phyloP scores from a whole-genome alignment of 495 filamentous ascomycete species.

The Gamarada debralockiae region DNA sequence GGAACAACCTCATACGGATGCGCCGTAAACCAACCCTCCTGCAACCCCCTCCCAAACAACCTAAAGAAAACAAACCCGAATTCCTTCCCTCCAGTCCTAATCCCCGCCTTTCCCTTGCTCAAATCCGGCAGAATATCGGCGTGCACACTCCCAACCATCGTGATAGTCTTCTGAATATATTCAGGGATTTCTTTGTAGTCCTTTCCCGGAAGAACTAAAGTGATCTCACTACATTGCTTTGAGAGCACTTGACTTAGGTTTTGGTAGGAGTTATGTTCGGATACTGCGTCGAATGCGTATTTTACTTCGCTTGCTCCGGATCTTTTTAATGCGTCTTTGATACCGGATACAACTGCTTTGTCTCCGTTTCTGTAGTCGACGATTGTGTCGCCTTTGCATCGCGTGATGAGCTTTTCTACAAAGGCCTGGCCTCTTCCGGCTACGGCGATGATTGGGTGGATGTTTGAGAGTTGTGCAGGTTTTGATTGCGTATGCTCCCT shows the following conservation, averaged over 20 bases:
- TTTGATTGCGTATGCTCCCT: slow-evolving; percentile 57
- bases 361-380: slow-evolving; percentile 68
- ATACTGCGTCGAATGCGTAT: slow-evolving; percentile 59
- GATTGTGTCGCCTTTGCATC: slow-evolving; percentile 61
- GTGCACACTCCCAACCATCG: slow-evolving; percentile 50
- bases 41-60: slow-evolving; percentile 1
- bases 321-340: slow-evolving; percentile 43
- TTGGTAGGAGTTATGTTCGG: slow-evolving; percentile 42
- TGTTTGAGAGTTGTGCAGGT: slow-evolving; percentile 59
- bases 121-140: slow-evolving; percentile 20
- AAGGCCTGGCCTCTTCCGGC: slow-evolving; percentile 56
- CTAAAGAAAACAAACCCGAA: slow-evolving; percentile 49
- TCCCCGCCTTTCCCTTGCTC: slow-evolving; percentile 11
- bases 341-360: slow-evolving; percentile 44
- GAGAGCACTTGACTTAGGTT: slow-evolving; percentile 45
- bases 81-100: slow-evolving; percentile 38
- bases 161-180: slow-evolving; percentile 29
- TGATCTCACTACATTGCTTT: slow-evolving; percentile 41
- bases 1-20: slow-evolving; percentile 60
- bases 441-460: slow-evolving; percentile 69
- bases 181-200: slow-evolving; percentile 33
- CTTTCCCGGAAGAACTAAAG: slow-evolving; percentile 45
- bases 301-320: slow-evolving; percentile 28
- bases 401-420: slow-evolving; percentile 58
- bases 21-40: slow-evolving; percentile 47